Base-by-base conservation (phyloP, 2,329 filamentous ascomycete species). In the Apiospora hydei region DNA sequence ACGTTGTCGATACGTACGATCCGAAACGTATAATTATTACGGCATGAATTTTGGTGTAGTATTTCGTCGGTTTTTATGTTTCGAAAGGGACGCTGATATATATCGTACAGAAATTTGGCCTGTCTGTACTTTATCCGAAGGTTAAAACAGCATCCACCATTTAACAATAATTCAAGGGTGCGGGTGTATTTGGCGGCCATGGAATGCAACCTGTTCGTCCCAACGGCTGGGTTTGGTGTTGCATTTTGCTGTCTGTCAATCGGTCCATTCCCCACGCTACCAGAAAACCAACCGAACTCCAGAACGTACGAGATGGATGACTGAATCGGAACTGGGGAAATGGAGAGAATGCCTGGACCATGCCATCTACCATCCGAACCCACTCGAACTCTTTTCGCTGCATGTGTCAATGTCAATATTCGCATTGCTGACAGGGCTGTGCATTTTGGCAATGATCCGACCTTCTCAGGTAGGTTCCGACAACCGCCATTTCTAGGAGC, bases 141-240 rank as follows among this genome's bases (percentile, higher is more conserved):
- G n/a, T n/a, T n/a, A n/a, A n/a, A n/a, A n/a, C n/a, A n/a, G n/a
- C n/a, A n/a, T n/a, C n/a, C n/a, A n/a, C n/a, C n/a, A n/a, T n/a
- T n/a, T n/a, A n/a, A n/a, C n/a, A n/a, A n/a, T n/a, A n/a, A n/a
- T n/a, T n/a, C n/a, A n/a, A n/a, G n/a, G n/a, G n/a, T n/a, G n/a
- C n/a, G n/a, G n/a, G n/a, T n/a, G n/a, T n/a, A n/a, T 6, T 64
- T 41, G 3, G 21, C 57, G 10, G n/a, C 34, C 34, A 41, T n/a
- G 53, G 16, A 61, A 18, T 38, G 16, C 30, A 61, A 61, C 53
- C 53, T 61, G 53, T 61, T 61, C 53, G 53, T 61, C 53, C 53
- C 53, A 61, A 61, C 16, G 10, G 30, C 49, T 16, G 49, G 49
- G 5, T 34, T 57, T 26, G 34, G 7, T 34, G 26, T 57, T 57